phyloP scores from a whole-genome alignment of 2,329 filamentous ascomycete species.

The Calonectria ilicicola region DNA sequence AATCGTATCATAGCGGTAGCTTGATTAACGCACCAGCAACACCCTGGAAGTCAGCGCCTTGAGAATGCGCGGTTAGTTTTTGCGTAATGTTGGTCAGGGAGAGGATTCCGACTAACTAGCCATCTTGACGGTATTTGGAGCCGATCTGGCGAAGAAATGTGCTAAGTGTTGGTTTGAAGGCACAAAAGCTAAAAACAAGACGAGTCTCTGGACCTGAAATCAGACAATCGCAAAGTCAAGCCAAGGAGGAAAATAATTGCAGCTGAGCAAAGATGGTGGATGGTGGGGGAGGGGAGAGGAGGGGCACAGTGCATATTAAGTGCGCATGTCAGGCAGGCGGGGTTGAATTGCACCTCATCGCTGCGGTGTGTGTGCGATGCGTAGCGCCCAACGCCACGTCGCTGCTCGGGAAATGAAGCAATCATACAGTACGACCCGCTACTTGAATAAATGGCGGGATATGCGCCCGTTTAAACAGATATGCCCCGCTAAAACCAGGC shows the following conservation, averaged over 20 bases:
- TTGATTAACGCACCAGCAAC: slow-evolving; percentile 58
- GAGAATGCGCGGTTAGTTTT: slow-evolving; percentile 44
- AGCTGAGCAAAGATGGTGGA: slow-evolving; percentile 39
- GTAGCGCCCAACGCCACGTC: neutral
- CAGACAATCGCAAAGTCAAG: slow-evolving; percentile 51
- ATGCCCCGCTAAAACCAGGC: slow-evolving; percentile 25
- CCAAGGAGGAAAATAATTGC: slow-evolving; percentile 38
- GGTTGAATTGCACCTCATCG: neutral
- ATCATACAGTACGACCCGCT: slow-evolving; percentile 40
- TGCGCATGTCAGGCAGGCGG: slow-evolving; percentile 26
- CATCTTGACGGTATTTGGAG: slow-evolving; percentile 40
- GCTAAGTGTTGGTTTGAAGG: slow-evolving; percentile 9
- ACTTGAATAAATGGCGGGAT: slow-evolving; percentile 44
- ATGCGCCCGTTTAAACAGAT: slow-evolving; percentile 40
- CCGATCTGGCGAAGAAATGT: slow-evolving; percentile 15
- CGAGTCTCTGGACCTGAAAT: slow-evolving; percentile 23
- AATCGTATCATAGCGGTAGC: neutral
- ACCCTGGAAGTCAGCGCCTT: slow-evolving; percentile 54
- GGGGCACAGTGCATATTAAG: slow-evolving; percentile 52
- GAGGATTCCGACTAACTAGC: slow-evolving; percentile 31
- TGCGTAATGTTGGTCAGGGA: neutral
- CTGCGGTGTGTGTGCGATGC: neutral
- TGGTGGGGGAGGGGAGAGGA: slow-evolving; percentile 49
- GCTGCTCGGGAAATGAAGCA: slow-evolving; percentile 28
- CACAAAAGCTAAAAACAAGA: slow-evolving; percentile 3